A percentile compares a stretch with the other conserved stretches of the same genome.
phyloP scores from a whole-genome alignment of 306 rosid species.

The Vigna angularis region DNA sequence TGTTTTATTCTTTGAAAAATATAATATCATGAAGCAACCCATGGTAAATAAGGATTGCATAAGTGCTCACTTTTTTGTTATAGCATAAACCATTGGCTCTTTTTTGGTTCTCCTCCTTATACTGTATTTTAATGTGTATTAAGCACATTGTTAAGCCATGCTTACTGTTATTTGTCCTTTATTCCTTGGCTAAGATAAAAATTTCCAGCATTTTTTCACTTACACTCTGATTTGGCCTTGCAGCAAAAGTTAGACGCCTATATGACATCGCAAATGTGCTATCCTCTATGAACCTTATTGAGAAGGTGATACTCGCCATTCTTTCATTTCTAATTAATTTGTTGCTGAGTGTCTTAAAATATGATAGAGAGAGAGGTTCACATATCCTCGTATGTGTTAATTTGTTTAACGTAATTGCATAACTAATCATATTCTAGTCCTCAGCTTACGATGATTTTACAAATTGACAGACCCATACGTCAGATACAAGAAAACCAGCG shows the following conservation, averaged over 20 bases:
- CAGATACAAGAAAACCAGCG: conserved; percentile 86
- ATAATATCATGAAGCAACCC: background rate
- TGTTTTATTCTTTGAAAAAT: background rate
- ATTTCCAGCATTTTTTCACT: conserved; percentile 12
- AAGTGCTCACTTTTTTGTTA: too few relatives aligned
- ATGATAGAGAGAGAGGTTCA: background rate
- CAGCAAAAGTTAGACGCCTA: conserved; percentile 96
- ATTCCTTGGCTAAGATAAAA: conserved; percentile 10
- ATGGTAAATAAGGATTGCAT: background rate
- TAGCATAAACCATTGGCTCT: background rate
- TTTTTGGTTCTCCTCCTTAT: background rate
- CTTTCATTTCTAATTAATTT: background rate
- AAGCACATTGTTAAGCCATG: conserved; percentile 6
- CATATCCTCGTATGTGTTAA: background rate
- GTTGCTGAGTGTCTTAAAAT: background rate
- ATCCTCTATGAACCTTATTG: conserved; percentile 86
- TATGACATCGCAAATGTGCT: conserved; percentile 95
- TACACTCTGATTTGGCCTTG: conserved; percentile 39
- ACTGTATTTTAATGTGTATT: too few relatives aligned
- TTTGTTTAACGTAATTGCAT: background rate
- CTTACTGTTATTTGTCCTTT: conserved; percentile 3
- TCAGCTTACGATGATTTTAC: background rate
- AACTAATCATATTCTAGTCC: conserved; percentile 1
- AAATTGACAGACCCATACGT: conserved; percentile 72
- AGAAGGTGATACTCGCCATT: conserved; percentile 65